Percentiles rank a stretch among this genome's conserved stretches.
These are phyloP conservation scores for Agarophyton chilense DNA, from an alignment of 23 red algal species.

Conservation along the genomic window DNA sequence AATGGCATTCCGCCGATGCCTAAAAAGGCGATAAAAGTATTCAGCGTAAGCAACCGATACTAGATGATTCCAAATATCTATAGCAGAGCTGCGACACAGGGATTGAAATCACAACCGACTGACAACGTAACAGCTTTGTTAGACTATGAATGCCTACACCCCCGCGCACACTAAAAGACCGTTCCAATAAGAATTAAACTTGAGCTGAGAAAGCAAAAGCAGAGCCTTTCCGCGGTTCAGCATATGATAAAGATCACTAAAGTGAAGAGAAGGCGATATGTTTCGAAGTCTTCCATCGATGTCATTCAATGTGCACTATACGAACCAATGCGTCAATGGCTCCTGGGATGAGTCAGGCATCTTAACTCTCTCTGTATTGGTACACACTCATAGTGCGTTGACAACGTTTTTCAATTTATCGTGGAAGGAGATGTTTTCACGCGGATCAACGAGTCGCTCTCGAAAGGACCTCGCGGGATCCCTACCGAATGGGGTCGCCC, in stretches of 20 bases:
- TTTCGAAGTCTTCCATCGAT: neutral
- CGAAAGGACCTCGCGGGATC: neutral
- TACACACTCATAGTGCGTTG: neutral
- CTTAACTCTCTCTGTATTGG: neutral
- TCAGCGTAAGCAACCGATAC: neutral
- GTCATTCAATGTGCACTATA: neutral
- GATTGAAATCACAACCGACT: too few relatives aligned
- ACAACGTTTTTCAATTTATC: neutral
- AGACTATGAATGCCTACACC: too few relatives aligned
- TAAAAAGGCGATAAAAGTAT: neutral
- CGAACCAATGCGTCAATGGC: neutral
- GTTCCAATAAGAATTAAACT: neutral
- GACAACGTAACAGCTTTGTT: too few relatives aligned
- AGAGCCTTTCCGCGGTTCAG: neutral
- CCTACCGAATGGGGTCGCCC: neutral
- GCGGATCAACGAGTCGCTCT: neutral
- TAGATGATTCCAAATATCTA: too few relatives aligned
- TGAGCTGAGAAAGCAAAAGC: neutral
- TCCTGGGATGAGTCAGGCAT: neutral
- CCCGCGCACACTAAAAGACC: neutral
- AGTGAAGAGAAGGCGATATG: neutral
- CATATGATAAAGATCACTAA: neutral
- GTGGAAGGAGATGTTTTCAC: neutral
- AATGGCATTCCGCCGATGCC: neutral
- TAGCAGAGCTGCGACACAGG: too few relatives aligned